phyloP scores from a whole-genome alignment of 2,329 filamentous ascomycete species.

The Colletotrichum lupini region DNA sequence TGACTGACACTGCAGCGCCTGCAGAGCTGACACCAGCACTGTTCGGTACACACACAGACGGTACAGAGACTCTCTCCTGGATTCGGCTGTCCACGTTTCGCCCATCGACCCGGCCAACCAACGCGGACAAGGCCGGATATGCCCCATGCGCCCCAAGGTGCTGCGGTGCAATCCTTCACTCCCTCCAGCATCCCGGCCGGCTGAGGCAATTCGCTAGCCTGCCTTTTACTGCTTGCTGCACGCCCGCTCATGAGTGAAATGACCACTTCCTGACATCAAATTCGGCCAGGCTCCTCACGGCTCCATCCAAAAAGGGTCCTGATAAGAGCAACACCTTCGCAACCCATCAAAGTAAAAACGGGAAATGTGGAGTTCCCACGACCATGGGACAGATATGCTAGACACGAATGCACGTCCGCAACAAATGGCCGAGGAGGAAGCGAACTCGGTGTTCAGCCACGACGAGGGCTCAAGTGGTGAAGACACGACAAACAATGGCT shows the following conservation, averaged over 20 bases:
- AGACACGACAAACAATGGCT: constrained; percentile 44
- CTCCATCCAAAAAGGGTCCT: constrained; percentile 31
- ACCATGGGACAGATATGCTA: constrained; percentile 41
- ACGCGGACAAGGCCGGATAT: constrained; percentile 19
- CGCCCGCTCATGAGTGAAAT: constrained; percentile 27
- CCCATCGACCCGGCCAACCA: constrained; percentile 18
- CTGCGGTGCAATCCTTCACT: constrained; percentile 25
- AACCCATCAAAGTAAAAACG: constrained; percentile 19
- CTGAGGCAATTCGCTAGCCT: constrained; percentile 25
- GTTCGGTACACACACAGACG: too few relatives aligned
- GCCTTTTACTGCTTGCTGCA: constrained; percentile 17
- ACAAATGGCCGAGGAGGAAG: constrained; percentile 49
- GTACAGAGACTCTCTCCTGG: neutral
- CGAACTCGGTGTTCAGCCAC: constrained; percentile 48
- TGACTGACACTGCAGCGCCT: neutral
- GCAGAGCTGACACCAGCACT: neutral
- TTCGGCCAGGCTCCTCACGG: constrained; percentile 23
- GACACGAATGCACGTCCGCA: constrained; percentile 40
- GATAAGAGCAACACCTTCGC: constrained; percentile 32
- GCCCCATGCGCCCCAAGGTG: constrained; percentile 16
- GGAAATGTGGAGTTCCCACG: constrained; percentile 44
- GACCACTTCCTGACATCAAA: constrained; percentile 33
- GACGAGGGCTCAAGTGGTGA: constrained; percentile 52
- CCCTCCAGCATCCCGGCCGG: constrained; percentile 27
- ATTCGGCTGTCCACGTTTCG: constrained; percentile 21